These are phyloP conservation scores for Flammula alnicola DNA, from an alignment of 1,284 basidiomycete genomes.

Conservation along the genomic window DNA sequence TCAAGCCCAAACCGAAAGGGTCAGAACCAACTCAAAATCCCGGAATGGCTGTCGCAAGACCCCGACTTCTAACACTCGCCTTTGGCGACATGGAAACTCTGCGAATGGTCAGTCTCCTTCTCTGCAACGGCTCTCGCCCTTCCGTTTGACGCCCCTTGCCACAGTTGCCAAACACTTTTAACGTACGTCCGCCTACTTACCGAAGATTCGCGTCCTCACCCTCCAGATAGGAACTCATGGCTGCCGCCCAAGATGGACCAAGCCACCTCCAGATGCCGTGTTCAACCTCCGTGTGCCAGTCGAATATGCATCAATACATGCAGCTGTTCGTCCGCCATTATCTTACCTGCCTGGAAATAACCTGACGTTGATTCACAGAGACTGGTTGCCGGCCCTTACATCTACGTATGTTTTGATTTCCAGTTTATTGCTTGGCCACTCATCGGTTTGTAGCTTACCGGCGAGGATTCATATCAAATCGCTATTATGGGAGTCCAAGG, in stretches of 20 bases:
- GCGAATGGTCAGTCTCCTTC: slow-evolving; percentile 52
- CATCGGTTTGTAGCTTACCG: slow-evolving; percentile 57
- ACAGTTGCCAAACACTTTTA: slow-evolving; percentile 67
- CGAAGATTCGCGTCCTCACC: slow-evolving; percentile 4
- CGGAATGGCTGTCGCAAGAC: slow-evolving; percentile 46
- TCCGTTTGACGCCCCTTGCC: not conserved
- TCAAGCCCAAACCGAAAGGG: slow-evolving; percentile 72
- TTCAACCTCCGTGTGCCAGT: slow-evolving; percentile 78
- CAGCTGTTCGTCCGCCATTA: slow-evolving; percentile 54
- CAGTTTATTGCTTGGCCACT: slow-evolving; percentile 15
- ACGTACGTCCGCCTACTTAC: slow-evolving; percentile 42
- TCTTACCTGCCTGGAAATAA: not conserved
- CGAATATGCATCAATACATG: slow-evolving; percentile 81
- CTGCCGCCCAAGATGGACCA: slow-evolving; percentile 81
- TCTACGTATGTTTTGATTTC: slow-evolving; percentile 62
- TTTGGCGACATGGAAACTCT: slow-evolving; percentile 85
- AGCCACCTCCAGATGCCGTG: slow-evolving; percentile 74
- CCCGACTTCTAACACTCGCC: slow-evolving; percentile 78
- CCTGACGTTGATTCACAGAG: slow-evolving; percentile 49
- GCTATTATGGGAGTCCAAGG: slow-evolving; percentile 78
- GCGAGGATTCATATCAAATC: slow-evolving; percentile 84
- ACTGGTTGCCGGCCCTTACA: slow-evolving; percentile 74
- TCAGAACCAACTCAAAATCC: slow-evolving; percentile 48
- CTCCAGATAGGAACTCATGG: slow-evolving; percentile 68
- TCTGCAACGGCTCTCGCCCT: not conserved